Conservation (phyloP, 2,329 filamentous ascomycete genomes). For the Fusarium brachygibbosum region DNA sequence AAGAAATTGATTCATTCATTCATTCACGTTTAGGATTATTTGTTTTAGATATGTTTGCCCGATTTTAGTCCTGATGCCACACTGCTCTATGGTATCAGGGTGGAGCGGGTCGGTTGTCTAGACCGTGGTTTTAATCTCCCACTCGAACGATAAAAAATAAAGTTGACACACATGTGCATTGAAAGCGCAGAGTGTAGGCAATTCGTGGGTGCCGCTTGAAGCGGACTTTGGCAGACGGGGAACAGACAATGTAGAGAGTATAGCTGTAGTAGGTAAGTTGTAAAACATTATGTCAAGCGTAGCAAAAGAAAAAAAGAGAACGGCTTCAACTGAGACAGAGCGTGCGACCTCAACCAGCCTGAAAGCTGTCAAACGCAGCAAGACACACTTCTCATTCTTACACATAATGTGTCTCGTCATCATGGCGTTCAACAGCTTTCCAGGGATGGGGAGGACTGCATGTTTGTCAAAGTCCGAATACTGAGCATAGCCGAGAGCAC, state of each 20-base stretch:
- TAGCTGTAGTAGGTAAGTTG: conserved; percentile 12
- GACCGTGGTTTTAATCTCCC: conserved; percentile 73
- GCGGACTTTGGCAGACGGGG: conserved; percentile 37
- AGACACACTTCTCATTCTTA: background rate
- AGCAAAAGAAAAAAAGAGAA: conserved; percentile 22
- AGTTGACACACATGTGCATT: conserved; percentile 72
- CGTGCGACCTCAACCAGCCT: conserved; percentile 10
- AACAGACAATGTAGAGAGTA: background rate
- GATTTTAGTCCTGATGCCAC: conserved; percentile 74
- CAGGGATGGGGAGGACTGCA: conserved; percentile 24
- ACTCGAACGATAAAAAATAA: conserved; percentile 68
- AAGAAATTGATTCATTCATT: conserved; percentile 20
- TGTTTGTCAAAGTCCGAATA: conserved; percentile 28
- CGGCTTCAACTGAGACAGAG: conserved; percentile 15
- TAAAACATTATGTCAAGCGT: conserved; percentile 12
- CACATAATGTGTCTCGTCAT: conserved; percentile 17
- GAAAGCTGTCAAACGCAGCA: conserved; percentile 18
- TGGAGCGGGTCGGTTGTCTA: conserved; percentile 78
- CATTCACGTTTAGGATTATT: conserved; percentile 2
- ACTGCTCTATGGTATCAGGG: conserved; percentile 71
- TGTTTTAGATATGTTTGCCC: conserved; percentile 61
- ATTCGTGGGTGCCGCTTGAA: conserved; percentile 62
- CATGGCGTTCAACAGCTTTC: conserved; percentile 28
- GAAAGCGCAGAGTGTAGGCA: conserved; percentile 73
- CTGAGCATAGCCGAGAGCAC: conserved; percentile 12